Percentiles rank a stretch among this genome's conserved stretches.
These are phyloP conservation scores for Cairneyella variabilis DNA, from an alignment of 495 filamentous ascomycete genomes.

Conservation along the genomic window DNA sequence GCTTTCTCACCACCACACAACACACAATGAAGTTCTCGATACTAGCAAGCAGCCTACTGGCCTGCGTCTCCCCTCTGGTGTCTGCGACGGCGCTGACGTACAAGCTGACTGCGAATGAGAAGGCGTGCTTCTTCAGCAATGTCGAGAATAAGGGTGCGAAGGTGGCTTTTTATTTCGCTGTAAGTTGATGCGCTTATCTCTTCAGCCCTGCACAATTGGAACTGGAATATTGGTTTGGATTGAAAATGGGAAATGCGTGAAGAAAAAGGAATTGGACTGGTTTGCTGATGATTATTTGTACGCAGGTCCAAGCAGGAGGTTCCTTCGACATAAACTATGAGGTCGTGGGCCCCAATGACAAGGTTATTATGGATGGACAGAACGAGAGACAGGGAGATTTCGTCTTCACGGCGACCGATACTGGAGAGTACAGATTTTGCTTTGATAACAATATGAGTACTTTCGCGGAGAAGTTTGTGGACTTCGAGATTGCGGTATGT, in stretches of 20 bases:
- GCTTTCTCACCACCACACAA: too few species aligned
- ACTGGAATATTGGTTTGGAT: too few species aligned
- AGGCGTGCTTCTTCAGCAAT: conserved; percentile 87
- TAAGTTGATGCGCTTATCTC: conserved; percentile 42
- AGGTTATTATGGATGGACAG: conserved; percentile 77
- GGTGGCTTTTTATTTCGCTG: conserved; percentile 98
- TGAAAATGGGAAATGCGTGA: too few species aligned
- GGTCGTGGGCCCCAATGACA: conserved; percentile 78
- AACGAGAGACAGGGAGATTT: conserved; percentile 98
- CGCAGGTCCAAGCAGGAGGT: conserved; percentile 89
- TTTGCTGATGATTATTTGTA: neutral
- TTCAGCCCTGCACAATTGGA: neutral
- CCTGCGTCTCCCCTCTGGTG: conserved; percentile 52
- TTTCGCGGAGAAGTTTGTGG: conserved; percentile 95
- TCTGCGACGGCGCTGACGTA: conserved; percentile 92
- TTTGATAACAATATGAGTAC: conserved; percentile 99
- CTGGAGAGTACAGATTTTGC: conserved; percentile 96
- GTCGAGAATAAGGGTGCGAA: conserved; percentile 75
- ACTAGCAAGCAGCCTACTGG: conserved; percentile 55
- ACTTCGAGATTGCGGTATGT: conserved; percentile 95
- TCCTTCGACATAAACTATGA: conserved; percentile 95
- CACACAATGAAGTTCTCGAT: conserved; percentile 47
- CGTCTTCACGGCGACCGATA: conserved; percentile 90
- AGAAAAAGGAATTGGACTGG: neutral
- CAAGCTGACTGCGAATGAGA: conserved; percentile 85